Percentiles rank a stretch among this genome's conserved stretches.
These are phyloP conservation scores for Scortechinia acanthostroma DNA, from an alignment of 2,329 filamentous ascomycete species.

Conservation along the genomic window DNA sequence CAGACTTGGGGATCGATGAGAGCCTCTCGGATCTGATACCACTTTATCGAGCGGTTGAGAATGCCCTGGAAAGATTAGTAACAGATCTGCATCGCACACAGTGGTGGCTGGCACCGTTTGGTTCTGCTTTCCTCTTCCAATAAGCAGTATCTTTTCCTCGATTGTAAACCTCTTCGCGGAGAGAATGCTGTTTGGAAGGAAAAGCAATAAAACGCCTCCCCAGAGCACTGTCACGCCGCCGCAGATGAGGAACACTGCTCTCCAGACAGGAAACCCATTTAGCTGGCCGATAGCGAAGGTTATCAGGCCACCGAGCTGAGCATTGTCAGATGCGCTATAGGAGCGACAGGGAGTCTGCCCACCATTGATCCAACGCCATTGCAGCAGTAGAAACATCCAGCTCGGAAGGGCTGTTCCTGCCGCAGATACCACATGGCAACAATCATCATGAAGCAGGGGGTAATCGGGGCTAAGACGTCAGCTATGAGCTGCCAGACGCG, in stretches of 20 bases:
- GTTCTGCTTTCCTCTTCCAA: slow-evolving; percentile 23
- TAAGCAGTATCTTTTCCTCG: slow-evolving; percentile 31
- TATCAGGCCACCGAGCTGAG: slow-evolving; percentile 16
- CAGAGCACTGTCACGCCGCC: slow-evolving; percentile 31
- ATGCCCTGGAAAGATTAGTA: slow-evolving; percentile 21
- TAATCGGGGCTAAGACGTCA: slow-evolving; percentile 34
- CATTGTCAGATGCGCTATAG: slow-evolving; percentile 4
- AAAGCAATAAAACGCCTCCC: slow-evolving; percentile 25
- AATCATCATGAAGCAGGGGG: slow-evolving; percentile 39
- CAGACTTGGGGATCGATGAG: slow-evolving; percentile 32
- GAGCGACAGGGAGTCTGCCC: slow-evolving; percentile 5
- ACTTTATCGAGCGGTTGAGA: slow-evolving; percentile 35
- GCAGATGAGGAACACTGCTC: slow-evolving; percentile 33
- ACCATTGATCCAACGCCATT: slow-evolving; percentile 27
- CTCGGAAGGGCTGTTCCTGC: slow-evolving; percentile 34
- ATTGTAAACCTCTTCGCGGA: slow-evolving; percentile 27
- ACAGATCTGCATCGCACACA: background rate
- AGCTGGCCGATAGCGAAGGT: slow-evolving; percentile 29
- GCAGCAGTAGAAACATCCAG: slow-evolving; percentile 31
- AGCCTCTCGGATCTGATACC: slow-evolving; percentile 36
- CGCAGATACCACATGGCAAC: slow-evolving; percentile 38
- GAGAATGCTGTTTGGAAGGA: slow-evolving; percentile 33
- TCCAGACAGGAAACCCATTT: slow-evolving; percentile 29
- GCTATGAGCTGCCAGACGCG: too few species aligned
- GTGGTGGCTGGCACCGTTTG: background rate